Evolutionary conservation across 2,329 filamentous ascomycete species (phyloP).

Genomic region (Dactylellina leptospora): DNA sequence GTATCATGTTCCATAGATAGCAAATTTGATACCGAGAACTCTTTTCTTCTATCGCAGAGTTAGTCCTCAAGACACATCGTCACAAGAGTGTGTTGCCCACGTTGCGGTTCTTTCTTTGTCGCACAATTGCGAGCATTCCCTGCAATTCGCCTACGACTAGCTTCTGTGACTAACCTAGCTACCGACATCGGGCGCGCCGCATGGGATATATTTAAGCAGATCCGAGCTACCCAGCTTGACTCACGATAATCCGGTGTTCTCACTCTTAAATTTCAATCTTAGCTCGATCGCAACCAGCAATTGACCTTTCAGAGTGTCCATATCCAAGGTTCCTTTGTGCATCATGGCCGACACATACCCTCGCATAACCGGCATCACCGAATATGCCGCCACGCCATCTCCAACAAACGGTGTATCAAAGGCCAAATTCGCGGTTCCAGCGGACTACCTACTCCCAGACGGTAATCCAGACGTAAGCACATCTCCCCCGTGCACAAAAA

Average conservation of each 20-base stretch:
- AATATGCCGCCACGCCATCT: conserved; percentile 55
- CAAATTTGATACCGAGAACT: not conserved
- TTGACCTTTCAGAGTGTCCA: not conserved
- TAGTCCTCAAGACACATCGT: not conserved
- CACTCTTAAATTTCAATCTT: too few species aligned
- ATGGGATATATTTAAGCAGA: conserved; percentile 2
- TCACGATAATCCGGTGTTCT: not conserved
- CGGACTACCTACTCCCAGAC: conserved; percentile 53
- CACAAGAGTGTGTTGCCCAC: conserved; percentile 10
- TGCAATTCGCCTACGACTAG: not conserved
- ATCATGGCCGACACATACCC: conserved; percentile 39
- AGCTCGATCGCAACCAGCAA: not conserved
- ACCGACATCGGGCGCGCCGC: conserved; percentile 21
- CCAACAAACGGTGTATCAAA: conserved; percentile 17
- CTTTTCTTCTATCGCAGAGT: not conserved
- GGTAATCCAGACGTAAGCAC: conserved; percentile 56
- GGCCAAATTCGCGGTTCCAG: conserved; percentile 43
- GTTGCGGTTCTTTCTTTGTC: conserved; percentile 14
- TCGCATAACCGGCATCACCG: conserved; percentile 55
- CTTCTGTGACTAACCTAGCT: conserved; percentile 8
- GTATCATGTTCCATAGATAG: not conserved
- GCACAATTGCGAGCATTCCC: conserved; percentile 23
- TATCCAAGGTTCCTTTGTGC: not conserved
- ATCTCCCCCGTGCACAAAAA: too few species aligned
- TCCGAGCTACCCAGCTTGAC: not conserved